These are phyloP conservation scores for Rhizopogon rudus DNA, from an alignment of 768 basidiomycete species.

Conservation along the genomic window DNA sequence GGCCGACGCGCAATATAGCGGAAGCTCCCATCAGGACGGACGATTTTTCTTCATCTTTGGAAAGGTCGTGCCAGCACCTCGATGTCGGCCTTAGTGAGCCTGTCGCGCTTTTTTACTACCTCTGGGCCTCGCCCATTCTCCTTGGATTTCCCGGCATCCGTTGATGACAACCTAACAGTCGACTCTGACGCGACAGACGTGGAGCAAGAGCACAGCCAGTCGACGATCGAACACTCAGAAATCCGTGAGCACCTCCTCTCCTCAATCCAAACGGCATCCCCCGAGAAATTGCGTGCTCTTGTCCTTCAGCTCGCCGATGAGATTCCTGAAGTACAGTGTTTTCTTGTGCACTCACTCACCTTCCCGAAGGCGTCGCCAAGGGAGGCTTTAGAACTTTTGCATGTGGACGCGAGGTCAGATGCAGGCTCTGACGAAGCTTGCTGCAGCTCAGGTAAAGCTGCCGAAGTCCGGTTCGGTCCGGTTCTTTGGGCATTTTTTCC, in stretches of 20 bases:
- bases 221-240: background rate
- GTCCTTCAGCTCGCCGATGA: background rate
- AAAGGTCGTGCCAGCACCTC: background rate
- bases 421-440: background rate
- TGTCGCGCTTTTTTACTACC: background rate
- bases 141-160: background rate
- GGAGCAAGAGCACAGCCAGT: background rate
- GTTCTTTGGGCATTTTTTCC: no score
- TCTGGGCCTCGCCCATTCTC: background rate
- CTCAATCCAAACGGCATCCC: background rate
- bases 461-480: no score
- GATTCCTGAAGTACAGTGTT: background rate
- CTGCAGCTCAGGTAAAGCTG: no score
- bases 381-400: background rate
- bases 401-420: background rate
- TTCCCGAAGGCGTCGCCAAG: background rate
- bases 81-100: background rate
- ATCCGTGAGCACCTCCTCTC: background rate
- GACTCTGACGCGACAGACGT: background rate
- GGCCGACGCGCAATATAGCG: no score
- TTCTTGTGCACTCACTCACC: background rate
- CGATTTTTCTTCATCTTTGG: no score
- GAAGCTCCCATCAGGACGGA: no score
- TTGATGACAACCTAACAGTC: background rate
- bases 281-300: background rate